Base-by-base conservation (phyloP, 768 basidiomycete species). In the Cystofilobasidium ferigula region DNA sequence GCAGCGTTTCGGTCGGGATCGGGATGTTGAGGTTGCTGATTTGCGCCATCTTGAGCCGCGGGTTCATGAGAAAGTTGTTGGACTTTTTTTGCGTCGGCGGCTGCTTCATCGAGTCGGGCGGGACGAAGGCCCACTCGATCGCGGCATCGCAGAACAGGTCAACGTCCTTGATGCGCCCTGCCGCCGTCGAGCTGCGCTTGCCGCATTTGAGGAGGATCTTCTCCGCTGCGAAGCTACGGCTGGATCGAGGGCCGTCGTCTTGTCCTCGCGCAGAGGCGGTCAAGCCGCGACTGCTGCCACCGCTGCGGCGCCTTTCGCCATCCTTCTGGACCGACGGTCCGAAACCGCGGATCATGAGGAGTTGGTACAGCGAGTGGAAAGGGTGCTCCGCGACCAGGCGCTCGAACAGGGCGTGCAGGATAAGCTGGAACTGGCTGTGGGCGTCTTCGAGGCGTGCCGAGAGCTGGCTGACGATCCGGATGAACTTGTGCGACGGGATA, bases 381-480 rank as follows among this genome's bases (percentile, higher is more conserved):
- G 94, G 92, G 73, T 99, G 95, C 61, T 97, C 89, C 64, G 76
- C 76, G 71, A 88, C 88, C 81, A 99, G 69, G 1, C 75, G 87
- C 28, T 84, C 81, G 6, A 86, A 63, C 28, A 98, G 79, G 2
- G 71, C 76, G 59, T 85, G 83, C 7, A 98, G 79, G 66, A 80
- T 83, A 26, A 75, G 71, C 71, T 91, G 89, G 59, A 79, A 78
- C 1, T 40, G 28, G 30, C 45, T 35, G 13, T 34, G 7, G 22
- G 34, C 1, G 36, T 22, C 42, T 42, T 68, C 61, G 38, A 98
- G 80, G 10, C 93, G 83, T n/a, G 94, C 92, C 0, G 91, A 85
- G 6, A 99, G 82, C 76, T 99, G 95, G 76, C 93, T 90, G 13
- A 89, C 85, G 62, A 98, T 80, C 75, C 91, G 89, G 51, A 94